phyloP scores from a whole-genome alignment of 2,329 filamentous ascomycete genomes.

The Botryosphaeria dothidea region DNA sequence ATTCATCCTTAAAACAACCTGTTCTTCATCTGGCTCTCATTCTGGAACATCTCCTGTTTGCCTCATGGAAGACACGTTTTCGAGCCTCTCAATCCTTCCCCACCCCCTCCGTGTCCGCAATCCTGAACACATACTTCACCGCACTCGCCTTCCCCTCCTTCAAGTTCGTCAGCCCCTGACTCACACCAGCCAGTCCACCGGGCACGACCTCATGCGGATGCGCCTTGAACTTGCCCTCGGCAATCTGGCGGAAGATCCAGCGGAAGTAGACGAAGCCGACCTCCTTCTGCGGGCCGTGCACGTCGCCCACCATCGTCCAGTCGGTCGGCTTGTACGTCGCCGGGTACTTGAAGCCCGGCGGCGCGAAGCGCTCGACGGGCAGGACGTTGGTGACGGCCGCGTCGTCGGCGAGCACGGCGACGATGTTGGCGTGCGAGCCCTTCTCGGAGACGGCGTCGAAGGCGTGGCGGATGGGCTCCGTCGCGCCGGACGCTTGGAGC shows the following conservation, averaged over 20 bases:
- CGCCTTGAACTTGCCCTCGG: conserved; percentile 51
- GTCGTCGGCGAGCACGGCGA: conserved; percentile 36
- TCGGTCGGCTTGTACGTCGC: conserved; percentile 37
- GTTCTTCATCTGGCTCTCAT: background rate
- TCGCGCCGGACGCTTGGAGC: conserved; percentile 36
- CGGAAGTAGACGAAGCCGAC: conserved; percentile 49
- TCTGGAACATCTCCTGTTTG: background rate
- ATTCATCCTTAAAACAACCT: no score
- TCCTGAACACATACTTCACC: conserved; percentile 64
- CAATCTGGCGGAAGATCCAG: conserved; percentile 48
- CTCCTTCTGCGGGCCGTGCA: conserved; percentile 36
- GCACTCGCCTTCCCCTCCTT: conserved; percentile 62
- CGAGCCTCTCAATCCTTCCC: conserved; percentile 21
- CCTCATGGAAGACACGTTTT: no score
- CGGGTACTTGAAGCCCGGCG: conserved; percentile 42
- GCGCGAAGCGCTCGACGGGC: conserved; percentile 27
- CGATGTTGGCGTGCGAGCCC: conserved; percentile 45
- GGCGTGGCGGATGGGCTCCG: conserved; percentile 49
- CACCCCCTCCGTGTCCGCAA: conserved; percentile 47
- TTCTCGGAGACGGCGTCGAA: conserved; percentile 62
- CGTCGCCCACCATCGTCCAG: conserved; percentile 39
- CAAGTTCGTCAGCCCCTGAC: conserved; percentile 56
- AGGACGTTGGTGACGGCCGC: conserved; percentile 44
- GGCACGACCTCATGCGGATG: conserved; percentile 56
- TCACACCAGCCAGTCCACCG: conserved; percentile 57